These are phyloP conservation scores for Opeltia flavorubescens DNA, from an alignment of 495 filamentous ascomycete genomes.

Conservation along the genomic window DNA sequence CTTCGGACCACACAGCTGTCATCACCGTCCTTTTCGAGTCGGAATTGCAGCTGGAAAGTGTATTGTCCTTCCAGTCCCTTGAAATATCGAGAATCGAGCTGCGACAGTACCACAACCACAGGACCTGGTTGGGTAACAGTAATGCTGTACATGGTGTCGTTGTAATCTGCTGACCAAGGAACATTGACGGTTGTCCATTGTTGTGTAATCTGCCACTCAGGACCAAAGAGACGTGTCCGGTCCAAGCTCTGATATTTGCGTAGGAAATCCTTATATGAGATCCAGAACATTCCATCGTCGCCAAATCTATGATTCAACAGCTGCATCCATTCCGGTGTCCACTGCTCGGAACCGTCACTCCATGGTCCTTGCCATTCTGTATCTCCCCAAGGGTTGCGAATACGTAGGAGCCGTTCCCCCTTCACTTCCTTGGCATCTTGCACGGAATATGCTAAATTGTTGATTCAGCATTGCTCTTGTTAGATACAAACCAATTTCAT, in stretches of 20 bases:
- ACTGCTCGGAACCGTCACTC: conserved; percentile 83
- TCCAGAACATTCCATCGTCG: conserved; percentile 62
- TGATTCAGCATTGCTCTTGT: too few relatives aligned
- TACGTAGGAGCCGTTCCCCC: conserved; percentile 54
- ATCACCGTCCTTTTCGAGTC: conserved; percentile 66
- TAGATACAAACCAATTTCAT: too few relatives aligned
- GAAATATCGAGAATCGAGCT: conserved; percentile 78
- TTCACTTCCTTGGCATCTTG: conserved; percentile 69
- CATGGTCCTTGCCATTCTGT: conserved; percentile 73
- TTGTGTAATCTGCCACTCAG: conserved; percentile 66
- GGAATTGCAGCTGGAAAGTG: conserved; percentile 61
- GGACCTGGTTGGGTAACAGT: conserved; percentile 50
- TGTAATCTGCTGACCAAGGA: conserved; percentile 76
- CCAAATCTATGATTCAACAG: conserved; percentile 72
- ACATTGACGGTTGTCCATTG: conserved; percentile 77
- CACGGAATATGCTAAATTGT: conserved; percentile 86
- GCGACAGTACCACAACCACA: conserved; percentile 61
- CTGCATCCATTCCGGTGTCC: conserved; percentile 78
- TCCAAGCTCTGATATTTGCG: conserved; percentile 72
- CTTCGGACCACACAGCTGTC: conserved; percentile 77
- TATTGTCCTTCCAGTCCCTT: conserved; percentile 74
- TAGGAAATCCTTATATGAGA: conserved; percentile 66
- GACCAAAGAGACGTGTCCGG: conserved; percentile 78
- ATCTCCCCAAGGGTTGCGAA: conserved; percentile 81
- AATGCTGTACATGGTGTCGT: conserved; percentile 68